A percentile compares a stretch with the other conserved stretches of the same genome.
Conservation (phyloP, 2,329 filamentous ascomycete genomes). For the Cladosporium sp. region DNA sequence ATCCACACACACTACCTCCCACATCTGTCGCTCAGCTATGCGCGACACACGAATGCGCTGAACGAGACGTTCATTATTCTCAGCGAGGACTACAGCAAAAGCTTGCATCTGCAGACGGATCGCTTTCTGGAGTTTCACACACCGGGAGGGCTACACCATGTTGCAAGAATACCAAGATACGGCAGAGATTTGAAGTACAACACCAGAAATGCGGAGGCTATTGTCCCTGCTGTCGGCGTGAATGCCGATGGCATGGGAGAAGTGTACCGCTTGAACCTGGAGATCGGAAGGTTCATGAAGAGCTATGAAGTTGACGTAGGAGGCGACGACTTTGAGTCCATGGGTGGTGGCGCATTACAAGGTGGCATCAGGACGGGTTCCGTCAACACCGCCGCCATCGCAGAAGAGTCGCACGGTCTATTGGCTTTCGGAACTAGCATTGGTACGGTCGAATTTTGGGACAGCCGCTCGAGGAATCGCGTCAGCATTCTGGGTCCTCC, state of each 20-base stretch:
- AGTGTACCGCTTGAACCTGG: constrained; percentile 88
- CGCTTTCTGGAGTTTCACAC: constrained; percentile 92
- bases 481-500: constrained; percentile 66
- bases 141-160: constrained; percentile 81
- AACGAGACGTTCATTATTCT: constrained; percentile 91
- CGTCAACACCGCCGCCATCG: constrained; percentile 84
- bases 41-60: constrained; percentile 85
- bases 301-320: constrained; percentile 91
- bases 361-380: constrained; percentile 82
- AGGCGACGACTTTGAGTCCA: constrained; percentile 68
- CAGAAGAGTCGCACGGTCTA: constrained; percentile 85
- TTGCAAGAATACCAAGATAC: constrained; percentile 86
- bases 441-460: constrained; percentile 98
- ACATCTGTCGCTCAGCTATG: constrained; percentile 89
- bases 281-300: constrained; percentile 90
- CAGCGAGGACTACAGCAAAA: constrained; percentile 90
- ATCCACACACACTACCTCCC: constrained; percentile 96
- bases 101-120: constrained; percentile 88
- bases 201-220: constrained; percentile 74
- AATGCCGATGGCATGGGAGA: constrained; percentile 85
- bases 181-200: constrained; percentile 88
- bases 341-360: constrained; percentile 74
- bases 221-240: constrained; percentile 84
- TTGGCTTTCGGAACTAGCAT: constrained; percentile 90
- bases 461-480: constrained; percentile 77